Evolutionary conservation across 2,329 filamentous ascomycete species (phyloP), one percentile per base, ranked within the genome.

Genomic region (Cylindrodendrum hubeiense): DNA sequence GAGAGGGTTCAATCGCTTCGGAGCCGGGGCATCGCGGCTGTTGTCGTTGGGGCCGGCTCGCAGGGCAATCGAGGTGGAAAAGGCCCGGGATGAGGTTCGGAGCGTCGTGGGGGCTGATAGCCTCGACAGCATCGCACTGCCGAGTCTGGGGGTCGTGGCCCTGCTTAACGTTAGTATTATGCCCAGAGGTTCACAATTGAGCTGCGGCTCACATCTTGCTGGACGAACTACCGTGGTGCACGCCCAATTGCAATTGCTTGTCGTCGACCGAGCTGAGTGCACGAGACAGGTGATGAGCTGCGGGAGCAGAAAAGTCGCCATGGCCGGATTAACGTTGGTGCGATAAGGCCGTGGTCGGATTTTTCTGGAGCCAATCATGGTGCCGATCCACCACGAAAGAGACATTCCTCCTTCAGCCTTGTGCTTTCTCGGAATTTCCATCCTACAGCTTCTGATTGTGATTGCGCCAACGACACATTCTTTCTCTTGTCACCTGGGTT

Each of bases 21-120:
- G 62, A 5, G 56, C 65, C 3, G 67, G 37, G 5, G 58, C 50
- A 1, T 60, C 56, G 4, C 68, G 51, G 3, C 43, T 17, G 41
- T 56, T 22, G 56, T 43, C 17, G 41, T 56, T 22, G 56, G 30
- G 21, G 30, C 70, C 68, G 54, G 70, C 53, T 61, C 75, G 75
- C 13, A 78, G 53, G 54, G 74, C 70, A 24, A 77, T 61, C 5
- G 76, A 75, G 50, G 77, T 77, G n/a, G 78, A 77, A 64, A 79
- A 78, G 12, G 76, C 62, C 50, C 77, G 76, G 8, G 66, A 68
- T 24, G 65, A 54, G 30, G 47, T 47, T 34, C 17, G 65, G 61
- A 60, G 65, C 37, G 58, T 52, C 37, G 58, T 52, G 33, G 74
- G 71, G 37, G 73, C 69, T 34, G 70, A 70, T 63, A 74, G 61